phyloP scores from a whole-genome alignment of 2,329 filamentous ascomycete species.

The Diaporthe citriasiana region DNA sequence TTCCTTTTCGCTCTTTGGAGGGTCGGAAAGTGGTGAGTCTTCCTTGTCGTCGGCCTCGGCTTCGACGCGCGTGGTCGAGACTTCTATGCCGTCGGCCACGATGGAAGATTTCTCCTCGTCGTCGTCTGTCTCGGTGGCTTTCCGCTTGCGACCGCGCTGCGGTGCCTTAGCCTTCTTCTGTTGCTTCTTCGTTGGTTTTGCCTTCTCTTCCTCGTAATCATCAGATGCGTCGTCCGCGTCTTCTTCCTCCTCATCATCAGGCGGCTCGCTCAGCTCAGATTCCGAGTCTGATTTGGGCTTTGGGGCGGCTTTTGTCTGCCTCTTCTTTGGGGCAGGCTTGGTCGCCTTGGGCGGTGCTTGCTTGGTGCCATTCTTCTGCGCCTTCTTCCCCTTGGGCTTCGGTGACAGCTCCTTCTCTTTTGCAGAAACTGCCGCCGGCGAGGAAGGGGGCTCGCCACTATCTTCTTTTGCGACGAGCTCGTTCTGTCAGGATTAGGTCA shows the following conservation, averaged over 20 bases:
- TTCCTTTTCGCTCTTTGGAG: slow-evolving; percentile 24
- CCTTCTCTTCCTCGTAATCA: slow-evolving; percentile 50
- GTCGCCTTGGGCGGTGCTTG: slow-evolving; percentile 55
- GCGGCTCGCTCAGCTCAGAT: slow-evolving; percentile 40
- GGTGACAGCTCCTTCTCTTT: slow-evolving; percentile 42
- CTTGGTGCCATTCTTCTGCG: slow-evolving; percentile 51
- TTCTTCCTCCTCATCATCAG: slow-evolving; percentile 46
- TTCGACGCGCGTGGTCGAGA: slow-evolving; percentile 42
- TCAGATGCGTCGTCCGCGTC: slow-evolving; percentile 46
- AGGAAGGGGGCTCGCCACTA: slow-evolving; percentile 29
- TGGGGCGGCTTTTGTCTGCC: slow-evolving; percentile 40
- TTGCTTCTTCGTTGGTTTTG: slow-evolving; percentile 43
- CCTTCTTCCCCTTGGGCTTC: slow-evolving; percentile 43
- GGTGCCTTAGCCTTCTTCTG: slow-evolving; percentile 33
- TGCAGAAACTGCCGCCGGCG: slow-evolving; percentile 10
- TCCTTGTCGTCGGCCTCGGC: slow-evolving; percentile 47
- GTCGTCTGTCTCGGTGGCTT: slow-evolving; percentile 51
- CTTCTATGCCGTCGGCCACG: slow-evolving; percentile 28
- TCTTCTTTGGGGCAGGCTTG: slow-evolving; percentile 52
- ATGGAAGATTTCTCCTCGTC: slow-evolving; percentile 43
- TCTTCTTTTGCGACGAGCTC: slow-evolving; percentile 32
- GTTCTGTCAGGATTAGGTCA: slow-evolving; percentile 34
- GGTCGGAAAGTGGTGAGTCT: slow-evolving; percentile 15
- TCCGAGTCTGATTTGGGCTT: slow-evolving; percentile 45
- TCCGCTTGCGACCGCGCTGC: slow-evolving; percentile 40